Evolutionary conservation across 441 rosid genomes (phyloP), one percentile per base, ranked within the genome.

Genomic region (Erodium moschatum): DNA sequence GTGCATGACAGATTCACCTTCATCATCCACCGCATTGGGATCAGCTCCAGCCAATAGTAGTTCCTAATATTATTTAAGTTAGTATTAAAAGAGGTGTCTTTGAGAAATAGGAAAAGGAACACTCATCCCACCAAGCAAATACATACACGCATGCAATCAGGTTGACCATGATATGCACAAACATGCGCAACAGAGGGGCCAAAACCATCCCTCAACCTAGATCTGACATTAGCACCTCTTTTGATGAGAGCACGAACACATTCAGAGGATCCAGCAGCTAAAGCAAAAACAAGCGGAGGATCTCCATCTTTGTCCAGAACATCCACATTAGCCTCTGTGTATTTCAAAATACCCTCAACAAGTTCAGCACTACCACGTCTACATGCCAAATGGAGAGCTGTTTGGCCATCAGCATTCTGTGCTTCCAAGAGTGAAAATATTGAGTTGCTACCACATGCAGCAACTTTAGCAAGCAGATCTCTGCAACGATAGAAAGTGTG

Each of bases 101-200:
- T 65, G 15, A 71, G 69, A 77, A 75, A 62, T 19, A 10, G 19
- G 67, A 61, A 50, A 64, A 69, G 42, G 52, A 58, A 35, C 12
- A 71, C 18, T 33, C 67, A 74, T 24, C 66, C 68, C 33, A 60
- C 68, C 75, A 74, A 68, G 73, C 15, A 66, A 75, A 74, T 75
- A 83, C 97, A 73, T 85, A 95, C 99, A 50, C 82, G 96, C 98
- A 95, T 90, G 84, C 99, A 91, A 78, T 92, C 99, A 71, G 99
- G 97, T 72, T 95, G 99, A 71, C 99, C 99, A 82, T 95, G 96
- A 77, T 90, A 92, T 42, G 98, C 96, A 86, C 99, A 95, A 69
- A 92, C 97, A 83, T 95, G 99, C 74, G 98, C 95, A 70, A 95
- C 89, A 48, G 97, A 95, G 10, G 96, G 99, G 79, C 99, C 98